These are phyloP conservation scores for Metschnikowia bowlesiae DNA, from an alignment of 805 yeast genomes.

Conservation along the genomic window DNA sequence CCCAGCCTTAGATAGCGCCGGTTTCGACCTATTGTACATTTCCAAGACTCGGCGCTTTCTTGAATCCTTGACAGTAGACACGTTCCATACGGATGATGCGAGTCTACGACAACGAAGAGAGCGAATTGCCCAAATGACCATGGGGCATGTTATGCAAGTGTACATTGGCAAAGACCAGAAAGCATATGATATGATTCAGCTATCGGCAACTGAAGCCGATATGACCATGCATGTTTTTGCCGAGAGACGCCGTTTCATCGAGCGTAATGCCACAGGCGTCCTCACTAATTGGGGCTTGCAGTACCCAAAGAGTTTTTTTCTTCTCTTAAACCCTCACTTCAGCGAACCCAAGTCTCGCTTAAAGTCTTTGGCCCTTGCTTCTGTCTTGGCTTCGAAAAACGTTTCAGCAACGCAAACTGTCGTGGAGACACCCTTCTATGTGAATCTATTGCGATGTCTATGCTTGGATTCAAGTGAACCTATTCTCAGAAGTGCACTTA, in stretches of 20 bases:
- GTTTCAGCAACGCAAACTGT: slow-evolving; percentile 27
- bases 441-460: slow-evolving; percentile 33
- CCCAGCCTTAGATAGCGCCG: slow-evolving; percentile 58
- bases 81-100: slow-evolving; percentile 19
- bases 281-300: slow-evolving; percentile 41
- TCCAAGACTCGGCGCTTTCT: slow-evolving; percentile 27
- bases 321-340: slow-evolving; percentile 34
- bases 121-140: slow-evolving; percentile 19
- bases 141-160: slow-evolving; percentile 23
- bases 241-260: slow-evolving; percentile 49
- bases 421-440: slow-evolving; percentile 32
- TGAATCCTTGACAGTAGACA: slow-evolving; percentile 16
- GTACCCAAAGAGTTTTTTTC: slow-evolving; percentile 34
- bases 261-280: slow-evolving; percentile 38
- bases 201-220: slow-evolving; percentile 15
- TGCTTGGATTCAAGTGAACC: slow-evolving; percentile 39
- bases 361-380: slow-evolving; percentile 34
- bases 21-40: slow-evolving; percentile 40
- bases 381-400: slow-evolving; percentile 27
- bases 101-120: slow-evolving; percentile 17
- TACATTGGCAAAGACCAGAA: slow-evolving; percentile 20
- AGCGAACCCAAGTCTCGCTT: slow-evolving; percentile 31
- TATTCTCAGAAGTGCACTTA: slow-evolving; percentile 33
- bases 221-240: slow-evolving; percentile 31
- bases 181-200: slow-evolving; percentile 16